Base-by-base conservation (phyloP, 495 filamentous ascomycete genomes). In the Xylaria palmicola region DNA sequence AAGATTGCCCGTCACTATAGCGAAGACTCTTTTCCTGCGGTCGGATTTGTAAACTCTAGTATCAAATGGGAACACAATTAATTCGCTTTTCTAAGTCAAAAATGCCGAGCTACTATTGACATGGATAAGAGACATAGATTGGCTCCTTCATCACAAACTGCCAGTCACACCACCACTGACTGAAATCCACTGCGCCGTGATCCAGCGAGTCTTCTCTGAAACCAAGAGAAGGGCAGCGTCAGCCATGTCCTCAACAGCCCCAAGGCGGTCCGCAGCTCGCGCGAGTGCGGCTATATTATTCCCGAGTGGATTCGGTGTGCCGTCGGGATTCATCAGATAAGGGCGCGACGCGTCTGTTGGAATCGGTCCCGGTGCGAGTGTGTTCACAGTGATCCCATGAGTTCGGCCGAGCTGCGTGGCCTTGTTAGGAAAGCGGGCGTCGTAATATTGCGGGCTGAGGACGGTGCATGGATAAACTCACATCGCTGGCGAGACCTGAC, bases 141-240 rank as follows among this genome's bases (percentile, higher is more conserved):
- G 17, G 29, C 5, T 7, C n/a, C 27, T 20, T 37, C 22, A 45
- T 49, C 6, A 37, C 48, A 48, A 53, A n/a, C 19, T 48, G 26
- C 62, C 59, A 26, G 43, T 63, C 22, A 74, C 69, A 4, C 81
- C 80, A 27, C 79, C 79, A 67, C 79, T 79, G 6, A 74, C 76
- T 44, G 75, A 74, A 37, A 84, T 72, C 48, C 68, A 71, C 71
- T 81, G 74, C 15, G 78, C 81, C 0, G 79, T 82, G 39, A 84
- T 71, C 81, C 80, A 82, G 7, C 77, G 66, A 43, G 74, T 77
- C 64, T 79, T 76, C 67, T 83, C 81, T 10, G 70, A 74, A 10
- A 71, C 74, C 9, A 84, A 43, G n/a, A 82, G 65, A 19, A 77
- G 51, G 20, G 79, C 78, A 9, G 74, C 73, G 64, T 82, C 80